Conservation (phyloP, 2,329 filamentous ascomycete species). For the Fusarium tupiense region DNA sequence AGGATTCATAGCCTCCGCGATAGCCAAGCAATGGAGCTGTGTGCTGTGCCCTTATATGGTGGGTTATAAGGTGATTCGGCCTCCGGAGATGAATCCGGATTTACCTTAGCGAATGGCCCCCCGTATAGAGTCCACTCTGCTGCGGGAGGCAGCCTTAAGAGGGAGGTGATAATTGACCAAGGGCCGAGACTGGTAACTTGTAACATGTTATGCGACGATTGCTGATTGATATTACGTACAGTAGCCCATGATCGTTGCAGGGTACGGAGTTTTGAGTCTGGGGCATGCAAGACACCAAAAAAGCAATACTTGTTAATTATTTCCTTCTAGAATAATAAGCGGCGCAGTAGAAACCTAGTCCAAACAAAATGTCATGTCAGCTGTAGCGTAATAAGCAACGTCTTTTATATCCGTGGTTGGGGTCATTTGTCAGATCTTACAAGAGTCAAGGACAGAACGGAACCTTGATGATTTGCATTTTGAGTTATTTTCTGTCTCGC, state of each 20-base stretch:
- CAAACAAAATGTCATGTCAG: background rate
- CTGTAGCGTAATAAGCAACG: background rate
- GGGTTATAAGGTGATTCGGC: background rate
- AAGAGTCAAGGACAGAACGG: accelerated
- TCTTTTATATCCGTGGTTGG: background rate
- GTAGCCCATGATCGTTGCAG: background rate
- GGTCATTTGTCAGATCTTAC: background rate
- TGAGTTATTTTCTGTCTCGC: background rate
- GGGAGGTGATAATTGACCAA: constrained; percentile 12
- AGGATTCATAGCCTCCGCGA: background rate
- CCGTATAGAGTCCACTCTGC: background rate
- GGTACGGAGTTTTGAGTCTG: background rate
- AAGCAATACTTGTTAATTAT: background rate
- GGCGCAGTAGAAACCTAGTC: background rate
- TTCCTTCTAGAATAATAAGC: background rate
- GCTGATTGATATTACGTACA: constrained; percentile 5
- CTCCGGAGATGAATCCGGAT: constrained; percentile 10
- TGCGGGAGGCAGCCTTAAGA: constrained; percentile 23
- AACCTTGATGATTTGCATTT: background rate
- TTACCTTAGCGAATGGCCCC: background rate
- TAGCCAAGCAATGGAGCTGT: background rate
- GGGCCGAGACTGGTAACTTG: background rate
- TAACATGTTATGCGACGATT: constrained; percentile 1
- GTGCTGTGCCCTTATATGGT: background rate
- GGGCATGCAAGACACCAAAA: background rate